Evolutionary conservation across 257 asterid species (phyloP).

Genomic region (Solanum phureja): DNA sequence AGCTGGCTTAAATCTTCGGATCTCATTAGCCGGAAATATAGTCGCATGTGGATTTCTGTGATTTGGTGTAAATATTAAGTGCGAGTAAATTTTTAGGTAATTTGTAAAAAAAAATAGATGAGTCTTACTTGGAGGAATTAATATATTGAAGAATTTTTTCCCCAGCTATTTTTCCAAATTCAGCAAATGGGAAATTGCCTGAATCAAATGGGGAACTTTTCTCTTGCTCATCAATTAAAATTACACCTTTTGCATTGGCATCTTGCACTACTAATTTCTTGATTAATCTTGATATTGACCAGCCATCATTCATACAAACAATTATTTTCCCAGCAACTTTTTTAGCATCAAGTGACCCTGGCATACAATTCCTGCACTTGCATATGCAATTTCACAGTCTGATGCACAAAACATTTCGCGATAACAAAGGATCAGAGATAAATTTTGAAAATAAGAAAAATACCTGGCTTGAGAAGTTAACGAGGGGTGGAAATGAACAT

Average conservation of each 20-base stretch:
- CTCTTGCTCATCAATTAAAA: constrained; percentile 33
- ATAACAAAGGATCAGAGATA: not conserved
- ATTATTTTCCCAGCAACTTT: constrained; percentile 53
- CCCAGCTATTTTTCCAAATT: constrained; percentile 31
- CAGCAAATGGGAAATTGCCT: constrained; percentile 51
- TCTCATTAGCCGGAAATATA: constrained; percentile 37
- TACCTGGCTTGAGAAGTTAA: constrained; percentile 54
- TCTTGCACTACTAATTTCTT: constrained; percentile 57
- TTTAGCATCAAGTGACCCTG: constrained; percentile 48
- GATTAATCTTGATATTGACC: constrained; percentile 29
- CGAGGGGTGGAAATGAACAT: constrained; percentile 31
- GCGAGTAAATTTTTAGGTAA: not conserved
- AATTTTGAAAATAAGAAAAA: not conserved
- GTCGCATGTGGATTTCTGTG: constrained; percentile 52
- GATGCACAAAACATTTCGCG: not conserved
- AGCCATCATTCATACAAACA: constrained; percentile 43
- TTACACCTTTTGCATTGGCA: constrained; percentile 48
- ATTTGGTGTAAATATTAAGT: not conserved
- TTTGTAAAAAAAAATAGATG: not conserved
- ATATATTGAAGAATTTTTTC: constrained; percentile 44
- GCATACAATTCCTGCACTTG: constrained; percentile 53
- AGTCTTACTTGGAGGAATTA: constrained; percentile 44
- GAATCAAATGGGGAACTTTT: constrained; percentile 39
- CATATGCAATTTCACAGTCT: not conserved
- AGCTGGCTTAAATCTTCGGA: constrained; percentile 36